Conservation (phyloP, 2,329 filamentous ascomycete genomes). For the Eutypa lata region DNA sequence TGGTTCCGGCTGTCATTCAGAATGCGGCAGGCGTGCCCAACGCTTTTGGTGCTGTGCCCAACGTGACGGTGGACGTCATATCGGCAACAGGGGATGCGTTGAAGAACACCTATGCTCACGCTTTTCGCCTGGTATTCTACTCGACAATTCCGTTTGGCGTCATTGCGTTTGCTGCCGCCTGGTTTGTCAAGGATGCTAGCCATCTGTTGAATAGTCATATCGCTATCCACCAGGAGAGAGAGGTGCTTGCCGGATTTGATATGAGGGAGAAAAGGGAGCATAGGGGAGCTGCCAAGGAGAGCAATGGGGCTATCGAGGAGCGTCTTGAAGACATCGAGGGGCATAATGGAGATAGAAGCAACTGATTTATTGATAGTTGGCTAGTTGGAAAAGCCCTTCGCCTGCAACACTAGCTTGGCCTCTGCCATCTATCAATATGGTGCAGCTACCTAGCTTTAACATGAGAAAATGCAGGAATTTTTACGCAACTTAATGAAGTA, state of each 20-base stretch:
- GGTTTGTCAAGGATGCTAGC: constrained; percentile 24
- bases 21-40: constrained; percentile 28
- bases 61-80: constrained; percentile 15
- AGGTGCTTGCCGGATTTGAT: constrained; percentile 9
- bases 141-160: constrained; percentile 24
- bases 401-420: no score
- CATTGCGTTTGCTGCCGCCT: constrained; percentile 13
- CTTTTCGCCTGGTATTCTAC: constrained; percentile 22
- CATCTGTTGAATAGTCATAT: constrained; percentile 29
- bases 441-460: no score
- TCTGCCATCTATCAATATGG: no score
- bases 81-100: constrained; percentile 17
- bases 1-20: constrained; percentile 28
- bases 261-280: no score
- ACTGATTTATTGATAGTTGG: no score
- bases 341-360: no score
- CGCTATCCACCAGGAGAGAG: constrained; percentile 27
- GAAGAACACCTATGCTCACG: constrained; percentile 27
- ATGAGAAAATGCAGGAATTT: no score
- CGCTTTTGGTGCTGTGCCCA: constrained; percentile 11
- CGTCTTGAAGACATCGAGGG: no score
- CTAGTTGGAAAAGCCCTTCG: no score
- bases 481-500: no score
- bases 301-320: no score
- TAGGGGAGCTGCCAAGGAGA: no score